Percentiles rank a stretch among this genome's conserved stretches.
phyloP scores from a whole-genome alignment of 305 asterid genomes.

The Fraxinus sp. region DNA sequence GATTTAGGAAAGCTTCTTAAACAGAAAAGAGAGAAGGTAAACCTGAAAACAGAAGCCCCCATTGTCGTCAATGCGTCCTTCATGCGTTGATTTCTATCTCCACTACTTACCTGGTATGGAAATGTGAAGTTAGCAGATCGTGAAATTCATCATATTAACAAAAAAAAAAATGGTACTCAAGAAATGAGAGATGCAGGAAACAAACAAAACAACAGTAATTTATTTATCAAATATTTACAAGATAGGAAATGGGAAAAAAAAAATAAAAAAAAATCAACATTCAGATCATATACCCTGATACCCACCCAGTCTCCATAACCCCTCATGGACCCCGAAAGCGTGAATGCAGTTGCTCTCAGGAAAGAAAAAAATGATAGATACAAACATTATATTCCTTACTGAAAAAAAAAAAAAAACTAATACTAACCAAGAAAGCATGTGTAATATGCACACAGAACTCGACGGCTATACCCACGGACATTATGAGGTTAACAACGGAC shows the following conservation, averaged over 20 bases:
- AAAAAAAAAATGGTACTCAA: background rate
- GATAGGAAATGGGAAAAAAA: background rate
- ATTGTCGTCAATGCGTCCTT: conserved; percentile 81
- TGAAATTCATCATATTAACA: background rate
- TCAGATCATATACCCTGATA: background rate
- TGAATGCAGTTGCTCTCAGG: background rate
- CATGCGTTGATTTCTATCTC: conserved; percentile 93
- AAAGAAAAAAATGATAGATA: background rate
- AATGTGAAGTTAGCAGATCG: background rate
- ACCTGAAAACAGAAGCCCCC: conserved; percentile 99
- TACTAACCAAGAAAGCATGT: conserved; percentile 92
- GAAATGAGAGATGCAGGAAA: background rate
- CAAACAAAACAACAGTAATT: background rate
- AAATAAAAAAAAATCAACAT: background rate
- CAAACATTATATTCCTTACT: background rate
- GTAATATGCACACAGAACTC: conserved; percentile 97
- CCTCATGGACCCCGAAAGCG: background rate
- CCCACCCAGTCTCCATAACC: background rate
- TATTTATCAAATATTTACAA: background rate
- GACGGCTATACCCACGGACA: conserved; percentile 95
- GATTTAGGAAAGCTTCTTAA: background rate
- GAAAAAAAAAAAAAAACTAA: conserved; percentile 4
- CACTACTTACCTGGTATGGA: conserved; percentile 66
- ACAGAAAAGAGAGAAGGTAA: background rate
- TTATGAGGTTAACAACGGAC: conserved; percentile 93